phyloP scores from a whole-genome alignment of 805 yeast species.

The Candida adriatica region DNA sequence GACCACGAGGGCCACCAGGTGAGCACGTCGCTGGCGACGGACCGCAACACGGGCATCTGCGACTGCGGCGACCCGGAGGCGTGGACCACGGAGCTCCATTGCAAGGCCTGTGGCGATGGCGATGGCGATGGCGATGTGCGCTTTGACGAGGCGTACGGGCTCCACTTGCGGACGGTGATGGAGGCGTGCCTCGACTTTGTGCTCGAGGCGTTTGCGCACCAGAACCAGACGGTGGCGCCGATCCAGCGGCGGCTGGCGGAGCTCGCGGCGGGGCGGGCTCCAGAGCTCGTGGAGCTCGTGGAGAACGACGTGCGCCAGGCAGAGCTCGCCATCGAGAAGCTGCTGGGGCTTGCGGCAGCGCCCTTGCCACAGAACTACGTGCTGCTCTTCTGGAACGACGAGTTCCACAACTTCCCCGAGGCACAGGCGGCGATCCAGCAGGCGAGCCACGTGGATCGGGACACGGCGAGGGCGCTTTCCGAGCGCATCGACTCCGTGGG shows the following conservation, averaged over 20 bases:
- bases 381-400: constrained; percentile 73
- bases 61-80: constrained; percentile 92
- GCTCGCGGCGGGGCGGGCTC: neutral
- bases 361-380: constrained; percentile 29
- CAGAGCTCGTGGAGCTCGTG: constrained; percentile 1
- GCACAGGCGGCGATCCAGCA: constrained; percentile 41
- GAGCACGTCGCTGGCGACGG: constrained; percentile 30
- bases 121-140: constrained; percentile 31
- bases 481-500: constrained; percentile 43
- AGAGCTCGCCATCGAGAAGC: constrained; percentile 4
- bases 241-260: constrained; percentile 15
- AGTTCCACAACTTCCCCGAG: constrained; percentile 53
- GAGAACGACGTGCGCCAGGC: constrained; percentile 4
- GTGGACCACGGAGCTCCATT: constrained; percentile 45
- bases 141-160: constrained; percentile 6
- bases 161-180: constrained; percentile 24
- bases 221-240: constrained; percentile 33
- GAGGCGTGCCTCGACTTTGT: constrained; percentile 33
- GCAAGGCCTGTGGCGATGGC: constrained; percentile 32
- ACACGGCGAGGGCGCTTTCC: constrained; percentile 32
- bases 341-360: constrained; percentile 1
- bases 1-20: constrained; percentile 68
- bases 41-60: constrained; percentile 31
- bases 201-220: constrained; percentile 34
- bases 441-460: constrained; percentile 25